Base-by-base conservation (phyloP, 1,284 basidiomycete genomes). In the Tilletia caries region DNA sequence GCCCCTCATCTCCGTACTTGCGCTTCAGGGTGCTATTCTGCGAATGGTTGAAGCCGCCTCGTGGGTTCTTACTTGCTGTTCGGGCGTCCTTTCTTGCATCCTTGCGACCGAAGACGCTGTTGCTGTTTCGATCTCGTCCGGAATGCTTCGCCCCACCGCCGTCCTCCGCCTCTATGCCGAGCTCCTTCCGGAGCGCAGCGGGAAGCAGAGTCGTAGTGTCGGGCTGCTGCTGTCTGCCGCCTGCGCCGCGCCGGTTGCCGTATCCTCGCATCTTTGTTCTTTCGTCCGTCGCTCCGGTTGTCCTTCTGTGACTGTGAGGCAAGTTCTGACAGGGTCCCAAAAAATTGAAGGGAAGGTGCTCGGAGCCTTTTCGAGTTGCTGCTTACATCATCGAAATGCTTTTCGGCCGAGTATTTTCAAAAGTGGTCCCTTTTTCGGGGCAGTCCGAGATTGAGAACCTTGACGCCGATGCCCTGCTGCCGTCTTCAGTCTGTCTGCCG, bases 101-200 rank as follows among this genome's bases (percentile, higher is more conserved):
- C 20, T 71, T 73, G 3, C 71, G 32, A n/a, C 72, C 70, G 10
- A 66, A 50, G 5, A 64, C 66, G 34, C 65, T 54, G 52, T 23
- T 54, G 25, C 12, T 0, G 66, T 68, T 25, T 70, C 74, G 44
- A 72, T 68, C 41, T 70, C 71, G 52, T 25, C 41, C 65, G 33
- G 29, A 0, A 52, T 20, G 6, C 10, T 6, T 41, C 10, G 37
- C 8, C 8, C 37, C 37, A 15, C 37, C 37, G 37, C 15, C 52
- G 13, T 18, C 52, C 27, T 23, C 27, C 27, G n/a, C 34, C 15
- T 41, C 62, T 15, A 81, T 54, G 1, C 80, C 80, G 13, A 82
- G 74, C 71, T 81, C 80, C 33, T 78, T 76, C 12, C 77, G 72
- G 6, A 82, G 72, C 13, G 77, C 76, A 3, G 75, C 79, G 1